Conservation (phyloP, 2,329 filamentous ascomycete genomes). For the Ophiostoma triangulosporum region DNA sequence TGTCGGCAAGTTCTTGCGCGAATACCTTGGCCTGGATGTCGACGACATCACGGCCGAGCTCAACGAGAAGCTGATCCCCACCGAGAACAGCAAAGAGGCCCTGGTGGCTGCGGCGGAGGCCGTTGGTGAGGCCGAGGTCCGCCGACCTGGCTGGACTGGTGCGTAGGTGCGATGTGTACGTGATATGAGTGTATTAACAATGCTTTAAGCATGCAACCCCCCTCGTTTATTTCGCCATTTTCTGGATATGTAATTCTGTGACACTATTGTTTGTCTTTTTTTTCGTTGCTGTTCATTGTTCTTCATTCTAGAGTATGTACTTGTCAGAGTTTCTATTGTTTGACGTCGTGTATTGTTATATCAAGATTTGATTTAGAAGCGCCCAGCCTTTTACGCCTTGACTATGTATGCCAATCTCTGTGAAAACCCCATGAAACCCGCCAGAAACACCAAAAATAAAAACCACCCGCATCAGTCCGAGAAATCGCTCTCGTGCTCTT, state of each 20-base stretch:
- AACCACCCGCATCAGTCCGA: constrained; percentile 15
- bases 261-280: background rate
- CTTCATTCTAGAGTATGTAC: no score
- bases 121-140: background rate
- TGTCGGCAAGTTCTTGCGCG: constrained; percentile 65
- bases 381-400: background rate
- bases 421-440: background rate
- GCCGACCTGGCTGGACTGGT: background rate
- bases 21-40: constrained; percentile 71
- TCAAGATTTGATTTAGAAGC: background rate
- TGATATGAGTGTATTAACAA: no score
- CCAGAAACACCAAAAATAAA: background rate
- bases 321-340: no score
- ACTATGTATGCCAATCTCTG: no score
- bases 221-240: no score
- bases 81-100: constrained; percentile 41
- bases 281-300: background rate
- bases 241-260: background rate
- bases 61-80: constrained; percentile 50
- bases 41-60: constrained; percentile 66
- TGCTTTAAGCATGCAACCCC: no score
- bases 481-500: constrained; percentile 24
- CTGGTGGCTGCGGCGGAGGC: background rate
- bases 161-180: background rate
- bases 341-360: background rate